These are phyloP conservation scores for Tripidium arundinaceum DNA, from an alignment of 202 grass and related monocot species.

Conservation along the genomic window DNA sequence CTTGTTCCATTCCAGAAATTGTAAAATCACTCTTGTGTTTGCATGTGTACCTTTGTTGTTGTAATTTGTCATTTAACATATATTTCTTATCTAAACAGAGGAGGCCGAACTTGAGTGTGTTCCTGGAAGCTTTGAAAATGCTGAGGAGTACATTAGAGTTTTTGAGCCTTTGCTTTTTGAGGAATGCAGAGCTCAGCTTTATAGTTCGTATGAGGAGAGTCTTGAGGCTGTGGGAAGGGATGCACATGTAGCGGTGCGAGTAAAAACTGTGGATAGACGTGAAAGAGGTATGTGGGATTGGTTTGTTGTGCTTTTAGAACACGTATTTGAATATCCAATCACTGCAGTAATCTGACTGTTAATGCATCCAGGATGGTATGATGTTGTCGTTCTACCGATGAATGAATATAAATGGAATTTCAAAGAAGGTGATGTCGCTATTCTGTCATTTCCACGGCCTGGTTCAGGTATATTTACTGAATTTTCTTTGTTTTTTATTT, in stretches of 20 bases:
- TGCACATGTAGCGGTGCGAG: conserved; percentile 73
- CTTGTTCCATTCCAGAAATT: background rate
- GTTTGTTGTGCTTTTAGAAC: background rate
- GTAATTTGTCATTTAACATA: conserved; percentile 15
- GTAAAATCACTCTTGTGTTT: background rate
- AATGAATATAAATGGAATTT: conserved; percentile 97
- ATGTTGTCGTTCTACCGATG: conserved; percentile 68
- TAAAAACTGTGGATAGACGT: conserved; percentile 81
- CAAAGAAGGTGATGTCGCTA: conserved; percentile 96
- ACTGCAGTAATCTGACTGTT: conserved; percentile 4
- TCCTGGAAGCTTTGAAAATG: conserved; percentile 84
- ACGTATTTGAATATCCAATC: background rate
- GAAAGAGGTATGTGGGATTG: conserved; percentile 68
- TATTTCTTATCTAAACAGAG: conserved; percentile 52
- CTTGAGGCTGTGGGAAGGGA: conserved; percentile 72
- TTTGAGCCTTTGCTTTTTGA: conserved; percentile 99
- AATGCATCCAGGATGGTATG: conserved; percentile 75
- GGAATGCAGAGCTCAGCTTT: conserved; percentile 96
- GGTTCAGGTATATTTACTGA: conserved; percentile 56
- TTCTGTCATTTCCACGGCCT: conserved; percentile 72
- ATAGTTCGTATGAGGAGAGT: conserved; percentile 93
- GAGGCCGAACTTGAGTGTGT: conserved; percentile 90
- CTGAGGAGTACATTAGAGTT: conserved; percentile 88
- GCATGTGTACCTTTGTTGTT: background rate
- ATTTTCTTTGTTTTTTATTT: conserved; percentile 17